Percentiles rank a stretch among this genome's conserved stretches.
phyloP scores from a whole-genome alignment of 164 flowering plant species.

The Liriodendron chinense region DNA sequence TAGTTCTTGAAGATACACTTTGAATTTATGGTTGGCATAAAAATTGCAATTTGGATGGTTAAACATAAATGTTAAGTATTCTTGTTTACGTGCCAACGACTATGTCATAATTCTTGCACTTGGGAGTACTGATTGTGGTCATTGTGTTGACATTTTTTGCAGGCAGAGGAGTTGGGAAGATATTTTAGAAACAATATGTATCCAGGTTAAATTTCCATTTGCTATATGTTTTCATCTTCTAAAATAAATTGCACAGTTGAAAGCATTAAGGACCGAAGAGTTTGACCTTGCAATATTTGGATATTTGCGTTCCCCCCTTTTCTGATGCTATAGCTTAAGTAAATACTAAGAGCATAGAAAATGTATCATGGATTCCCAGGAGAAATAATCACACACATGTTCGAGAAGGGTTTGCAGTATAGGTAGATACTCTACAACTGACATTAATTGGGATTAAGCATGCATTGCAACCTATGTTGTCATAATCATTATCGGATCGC shows the following conservation, averaged over 20 bases:
- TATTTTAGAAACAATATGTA: conserved; percentile 97
- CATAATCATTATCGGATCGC: no score
- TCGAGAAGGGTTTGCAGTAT: no score
- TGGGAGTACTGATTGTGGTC: not conserved
- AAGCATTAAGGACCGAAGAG: not conserved
- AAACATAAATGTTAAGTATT: not conserved
- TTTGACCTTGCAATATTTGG: no score
- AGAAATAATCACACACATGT: no score
- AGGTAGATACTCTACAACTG: no score
- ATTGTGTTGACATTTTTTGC: conserved; percentile 16
- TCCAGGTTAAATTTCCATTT: conserved; percentile 60
- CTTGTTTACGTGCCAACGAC: not conserved
- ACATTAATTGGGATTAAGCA: no score
- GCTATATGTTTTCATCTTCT: not conserved
- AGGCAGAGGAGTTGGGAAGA: conserved; percentile 99
- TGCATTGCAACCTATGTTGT: no score
- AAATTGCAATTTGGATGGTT: not conserved
- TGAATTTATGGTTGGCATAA: not conserved
- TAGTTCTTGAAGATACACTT: not conserved
- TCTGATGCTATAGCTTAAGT: no score
- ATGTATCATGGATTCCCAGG: no score
- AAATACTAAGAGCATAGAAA: no score
- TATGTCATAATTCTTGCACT: not conserved
- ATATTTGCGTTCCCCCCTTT: no score
- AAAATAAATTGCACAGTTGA: not conserved